Evolutionary conservation across 768 basidiomycete species (phyloP).

Genomic region (Astraeus odoratus): DNA sequence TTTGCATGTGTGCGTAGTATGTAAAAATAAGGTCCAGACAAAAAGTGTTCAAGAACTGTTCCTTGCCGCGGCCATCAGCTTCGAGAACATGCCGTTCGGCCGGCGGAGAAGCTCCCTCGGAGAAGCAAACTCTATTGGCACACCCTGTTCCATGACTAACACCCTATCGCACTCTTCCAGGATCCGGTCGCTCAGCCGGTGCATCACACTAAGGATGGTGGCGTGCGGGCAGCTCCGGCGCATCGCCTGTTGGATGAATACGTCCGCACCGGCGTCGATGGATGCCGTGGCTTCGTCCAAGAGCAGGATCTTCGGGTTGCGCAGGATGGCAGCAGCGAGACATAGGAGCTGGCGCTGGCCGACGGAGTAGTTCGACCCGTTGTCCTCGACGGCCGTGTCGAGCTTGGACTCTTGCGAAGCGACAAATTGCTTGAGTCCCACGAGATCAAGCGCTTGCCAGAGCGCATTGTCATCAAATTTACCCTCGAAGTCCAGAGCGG

Average conservation of each 20-base stretch:
- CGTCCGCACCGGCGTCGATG: constrained; percentile 80
- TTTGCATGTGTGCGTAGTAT: not conserved
- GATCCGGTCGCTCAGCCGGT: constrained; percentile 23
- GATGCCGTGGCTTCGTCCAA: constrained; percentile 43
- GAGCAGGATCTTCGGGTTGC: constrained; percentile 25
- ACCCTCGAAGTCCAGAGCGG: constrained; percentile 21
- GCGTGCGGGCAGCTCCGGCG: constrained; percentile 23
- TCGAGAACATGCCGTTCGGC: constrained; percentile 23
- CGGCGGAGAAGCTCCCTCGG: constrained; percentile 17
- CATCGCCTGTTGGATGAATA: constrained; percentile 47
- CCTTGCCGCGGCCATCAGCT: constrained; percentile 20
- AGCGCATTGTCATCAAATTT: constrained; percentile 17
- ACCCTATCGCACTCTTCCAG: constrained; percentile 25
- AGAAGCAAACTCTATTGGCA: constrained; percentile 21
- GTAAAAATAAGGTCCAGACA: not conserved
- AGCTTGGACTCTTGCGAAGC: constrained; percentile 68
- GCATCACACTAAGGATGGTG: constrained; percentile 26
- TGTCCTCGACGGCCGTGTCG: constrained; percentile 71
- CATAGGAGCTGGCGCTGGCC: constrained; percentile 88
- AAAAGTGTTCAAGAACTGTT: constrained; percentile 7
- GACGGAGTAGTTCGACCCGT: constrained; percentile 76
- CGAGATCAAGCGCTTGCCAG: constrained; percentile 37
- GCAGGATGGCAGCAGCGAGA: constrained; percentile 28
- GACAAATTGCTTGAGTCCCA: constrained; percentile 57
- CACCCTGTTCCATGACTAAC: constrained; percentile 33